These are phyloP conservation scores for Agroathelia rolfsii DNA, from an alignment of 1,284 basidiomycete species.

Conservation along the genomic window DNA sequence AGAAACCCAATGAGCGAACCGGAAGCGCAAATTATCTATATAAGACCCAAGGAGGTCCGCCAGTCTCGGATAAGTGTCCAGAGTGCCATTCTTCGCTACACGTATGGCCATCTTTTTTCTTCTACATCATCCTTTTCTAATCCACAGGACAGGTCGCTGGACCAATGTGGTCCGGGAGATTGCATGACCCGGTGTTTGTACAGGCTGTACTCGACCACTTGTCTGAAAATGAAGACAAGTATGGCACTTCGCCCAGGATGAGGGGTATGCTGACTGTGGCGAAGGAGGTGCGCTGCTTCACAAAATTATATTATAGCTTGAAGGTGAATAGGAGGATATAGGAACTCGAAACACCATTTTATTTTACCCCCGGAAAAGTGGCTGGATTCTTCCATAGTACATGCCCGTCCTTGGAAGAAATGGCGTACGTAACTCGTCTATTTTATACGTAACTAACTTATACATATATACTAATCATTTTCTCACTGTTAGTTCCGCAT, in stretches of 20 bases:
- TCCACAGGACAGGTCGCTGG: slow-evolving; percentile 60
- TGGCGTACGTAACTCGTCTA: slow-evolving; percentile 46
- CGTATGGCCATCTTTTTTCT: slow-evolving; percentile 30
- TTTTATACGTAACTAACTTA: not conserved
- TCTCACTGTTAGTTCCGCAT: slow-evolving; percentile 77
- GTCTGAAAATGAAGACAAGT: slow-evolving; percentile 47
- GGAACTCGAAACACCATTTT: slow-evolving; percentile 81
- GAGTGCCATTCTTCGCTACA: slow-evolving; percentile 76
- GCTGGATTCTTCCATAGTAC: slow-evolving; percentile 77
- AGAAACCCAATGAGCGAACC: slow-evolving; percentile 43
- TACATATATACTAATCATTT: slow-evolving; percentile 3
- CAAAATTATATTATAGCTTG: not conserved
- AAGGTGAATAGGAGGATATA: slow-evolving; percentile 21
- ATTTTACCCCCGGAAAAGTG: slow-evolving; percentile 82
- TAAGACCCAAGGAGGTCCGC: slow-evolving; percentile 69
- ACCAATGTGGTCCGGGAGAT: slow-evolving; percentile 91
- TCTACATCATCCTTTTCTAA: slow-evolving; percentile 1
- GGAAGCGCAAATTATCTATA: slow-evolving; percentile 51
- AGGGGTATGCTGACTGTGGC: slow-evolving; percentile 93
- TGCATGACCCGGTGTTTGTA: slow-evolving; percentile 78
- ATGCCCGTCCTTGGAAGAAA: slow-evolving; percentile 66
- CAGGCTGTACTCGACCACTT: slow-evolving; percentile 69
- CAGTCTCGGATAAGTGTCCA: slow-evolving; percentile 57
- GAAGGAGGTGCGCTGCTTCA: slow-evolving; percentile 51
- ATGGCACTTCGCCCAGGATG: slow-evolving; percentile 80